Evolutionary conservation across 768 basidiomycete genomes (phyloP).

Genomic region (Suillus subluteus): DNA sequence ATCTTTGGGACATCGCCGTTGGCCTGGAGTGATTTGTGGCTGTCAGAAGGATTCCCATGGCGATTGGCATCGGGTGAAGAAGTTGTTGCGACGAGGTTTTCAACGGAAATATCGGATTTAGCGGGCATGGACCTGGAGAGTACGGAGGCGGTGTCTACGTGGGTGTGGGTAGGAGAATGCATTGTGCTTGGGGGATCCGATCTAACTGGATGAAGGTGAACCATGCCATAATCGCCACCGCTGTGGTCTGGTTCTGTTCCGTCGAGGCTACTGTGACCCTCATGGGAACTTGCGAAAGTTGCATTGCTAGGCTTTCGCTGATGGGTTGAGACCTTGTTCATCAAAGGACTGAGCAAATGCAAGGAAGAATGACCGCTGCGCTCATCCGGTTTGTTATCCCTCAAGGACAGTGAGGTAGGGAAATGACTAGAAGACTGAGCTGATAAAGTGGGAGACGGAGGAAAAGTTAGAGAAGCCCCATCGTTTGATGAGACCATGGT

Average conservation of each 20-base stretch:
- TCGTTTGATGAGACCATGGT: slow-evolving; percentile 45
- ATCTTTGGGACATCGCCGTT: slow-evolving; percentile 24
- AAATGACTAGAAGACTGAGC: slow-evolving; percentile 66
- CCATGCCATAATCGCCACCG: slow-evolving; percentile 30
- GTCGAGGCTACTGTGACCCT: slow-evolving; percentile 39
- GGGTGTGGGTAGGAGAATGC: slow-evolving; percentile 41
- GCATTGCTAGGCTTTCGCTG: slow-evolving; percentile 59
- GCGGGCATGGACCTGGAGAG: slow-evolving; percentile 25
- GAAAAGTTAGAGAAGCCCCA: slow-evolving; percentile 43
- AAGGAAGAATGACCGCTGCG: slow-evolving; percentile 55
- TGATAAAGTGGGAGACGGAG: slow-evolving; percentile 81
- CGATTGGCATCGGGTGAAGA: slow-evolving; percentile 1
- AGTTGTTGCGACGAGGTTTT: slow-evolving; percentile 12
- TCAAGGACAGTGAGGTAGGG: slow-evolving; percentile 55
- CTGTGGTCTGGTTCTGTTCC: slow-evolving; percentile 55
- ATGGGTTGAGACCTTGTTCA: slow-evolving; percentile 40
- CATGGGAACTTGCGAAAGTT: slow-evolving; percentile 51
- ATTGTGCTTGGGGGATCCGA: slow-evolving; percentile 39
- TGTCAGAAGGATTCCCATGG: slow-evolving; percentile 8
- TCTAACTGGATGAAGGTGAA: slow-evolving; percentile 37
- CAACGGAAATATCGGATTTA: slow-evolving; percentile 13
- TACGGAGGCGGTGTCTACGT: slow-evolving; percentile 42
- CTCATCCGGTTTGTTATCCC: slow-evolving; percentile 70
- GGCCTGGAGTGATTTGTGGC: slow-evolving; percentile 25
- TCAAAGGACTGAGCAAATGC: slow-evolving; percentile 48